These are phyloP conservation scores for Cyathus olla DNA, from an alignment of 1,284 basidiomycete species.

Conservation along the genomic window DNA sequence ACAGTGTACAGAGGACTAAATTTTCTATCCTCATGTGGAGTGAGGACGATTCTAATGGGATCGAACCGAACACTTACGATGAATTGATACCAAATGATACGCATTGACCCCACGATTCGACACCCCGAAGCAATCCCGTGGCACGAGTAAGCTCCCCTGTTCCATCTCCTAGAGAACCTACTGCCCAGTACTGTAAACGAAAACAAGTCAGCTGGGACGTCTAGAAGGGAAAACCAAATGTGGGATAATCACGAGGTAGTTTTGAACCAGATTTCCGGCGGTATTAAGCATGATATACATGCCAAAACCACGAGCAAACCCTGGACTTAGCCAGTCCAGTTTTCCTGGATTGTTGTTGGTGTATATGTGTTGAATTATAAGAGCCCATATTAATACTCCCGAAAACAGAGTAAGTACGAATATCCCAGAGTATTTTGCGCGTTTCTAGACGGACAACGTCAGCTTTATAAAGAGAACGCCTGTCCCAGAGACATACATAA, in stretches of 20 bases:
- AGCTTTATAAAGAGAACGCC: neutral
- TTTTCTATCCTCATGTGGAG: constrained; percentile 6
- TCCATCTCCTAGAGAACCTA: constrained; percentile 24
- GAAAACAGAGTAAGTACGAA: constrained; percentile 9
- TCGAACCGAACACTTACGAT: constrained; percentile 15
- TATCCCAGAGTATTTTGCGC: neutral
- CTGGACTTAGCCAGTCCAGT: constrained; percentile 24
- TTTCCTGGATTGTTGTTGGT: constrained; percentile 19
- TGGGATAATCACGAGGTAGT: constrained; percentile 18
- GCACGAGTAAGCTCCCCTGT: constrained; percentile 21
- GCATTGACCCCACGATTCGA: constrained; percentile 26
- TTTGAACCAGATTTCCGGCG: constrained; percentile 22
- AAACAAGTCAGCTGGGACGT: neutral
- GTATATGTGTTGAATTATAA: constrained; percentile 24
- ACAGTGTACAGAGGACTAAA: constrained; percentile 23
- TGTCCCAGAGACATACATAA: constrained; percentile 6
- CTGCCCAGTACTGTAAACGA: constrained; percentile 23
- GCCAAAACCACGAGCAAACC: constrained; percentile 23
- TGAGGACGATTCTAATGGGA: neutral
- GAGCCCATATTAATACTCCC: constrained; percentile 24
- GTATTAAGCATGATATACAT: constrained; percentile 24
- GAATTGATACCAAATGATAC: constrained; percentile 27
- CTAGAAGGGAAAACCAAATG: neutral
- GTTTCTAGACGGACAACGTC: constrained; percentile 1
- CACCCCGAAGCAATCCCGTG: constrained; percentile 19